A percentile compares a stretch with the other conserved stretches of the same genome.
Evolutionary conservation across 2,329 filamentous ascomycete genomes (phyloP).

Genomic region (Clarireedia hainanense): DNA sequence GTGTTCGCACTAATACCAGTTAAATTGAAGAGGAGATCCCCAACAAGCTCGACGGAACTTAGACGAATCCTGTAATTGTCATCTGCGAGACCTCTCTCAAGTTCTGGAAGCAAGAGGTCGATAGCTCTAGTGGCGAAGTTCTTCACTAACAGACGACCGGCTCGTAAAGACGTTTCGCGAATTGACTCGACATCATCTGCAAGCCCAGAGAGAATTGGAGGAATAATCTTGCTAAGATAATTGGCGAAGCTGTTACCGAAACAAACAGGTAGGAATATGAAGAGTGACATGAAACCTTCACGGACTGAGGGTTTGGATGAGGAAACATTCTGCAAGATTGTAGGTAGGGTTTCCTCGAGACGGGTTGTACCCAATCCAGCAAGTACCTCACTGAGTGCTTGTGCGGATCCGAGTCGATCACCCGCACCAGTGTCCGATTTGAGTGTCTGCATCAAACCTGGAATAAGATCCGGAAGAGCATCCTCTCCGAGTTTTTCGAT

Average conservation of each 20-base stretch:
- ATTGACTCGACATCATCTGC: constrained; percentile 96
- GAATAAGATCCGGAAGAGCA: constrained; percentile 91
- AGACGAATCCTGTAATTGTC: constrained; percentile 96
- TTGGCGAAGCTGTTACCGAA: constrained; percentile 98
- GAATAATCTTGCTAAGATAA: constrained; percentile 92
- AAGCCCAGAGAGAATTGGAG: constrained; percentile 85
- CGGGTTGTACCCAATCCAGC: constrained; percentile 88
- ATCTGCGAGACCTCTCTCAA: constrained; percentile 94
- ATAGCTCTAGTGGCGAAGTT: constrained; percentile 96
- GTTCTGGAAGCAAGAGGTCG: constrained; percentile 84
- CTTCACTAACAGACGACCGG: constrained; percentile 90
- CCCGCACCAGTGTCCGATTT: constrained; percentile 96
- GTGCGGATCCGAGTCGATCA: constrained; percentile 89
- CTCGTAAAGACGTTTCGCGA: constrained; percentile 89
- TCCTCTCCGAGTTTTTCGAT: constrained; percentile 98
- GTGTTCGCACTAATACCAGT: constrained; percentile 85
- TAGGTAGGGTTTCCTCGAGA: constrained; percentile 90
- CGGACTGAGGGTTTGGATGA: constrained; percentile 84
- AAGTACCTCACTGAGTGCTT: constrained; percentile 92
- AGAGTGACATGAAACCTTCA: constrained; percentile 98
- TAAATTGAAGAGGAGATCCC: constrained; percentile 94
- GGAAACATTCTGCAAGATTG: constrained; percentile 90
- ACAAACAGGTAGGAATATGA: constrained; percentile 97
- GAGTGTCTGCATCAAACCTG: constrained; percentile 93
- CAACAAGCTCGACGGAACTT: constrained; percentile 94